Conservation (phyloP, 1,284 basidiomycete genomes). For the Ganoderma resinaceum region DNA sequence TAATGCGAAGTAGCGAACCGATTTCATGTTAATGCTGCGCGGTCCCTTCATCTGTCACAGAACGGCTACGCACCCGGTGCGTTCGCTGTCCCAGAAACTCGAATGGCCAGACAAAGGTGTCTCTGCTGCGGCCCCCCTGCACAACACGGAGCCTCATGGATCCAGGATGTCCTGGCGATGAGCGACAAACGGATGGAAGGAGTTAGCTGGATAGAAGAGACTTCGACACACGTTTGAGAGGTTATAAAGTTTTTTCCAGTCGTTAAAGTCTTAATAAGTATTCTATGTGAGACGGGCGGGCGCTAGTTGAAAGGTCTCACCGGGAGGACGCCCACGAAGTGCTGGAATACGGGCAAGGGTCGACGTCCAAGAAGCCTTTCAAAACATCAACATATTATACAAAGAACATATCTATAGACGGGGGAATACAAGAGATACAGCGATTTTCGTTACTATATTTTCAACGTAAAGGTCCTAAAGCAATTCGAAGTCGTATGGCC, state of each 20-base stretch:
- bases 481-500: background rate
- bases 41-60: background rate
- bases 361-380: background rate
- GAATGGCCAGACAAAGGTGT: background rate
- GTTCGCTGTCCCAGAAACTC: background rate
- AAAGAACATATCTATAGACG: background rate
- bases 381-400: background rate
- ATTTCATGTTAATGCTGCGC: background rate
- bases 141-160: too few species aligned
- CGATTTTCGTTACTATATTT: background rate
- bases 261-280: too few species aligned
- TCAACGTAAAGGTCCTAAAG: background rate
- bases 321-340: background rate
- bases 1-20: background rate
- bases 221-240: background rate
- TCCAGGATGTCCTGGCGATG: too few species aligned
- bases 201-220: background rate
- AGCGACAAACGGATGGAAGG: too few species aligned
- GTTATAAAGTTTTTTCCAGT: background rate
- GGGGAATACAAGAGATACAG: background rate
- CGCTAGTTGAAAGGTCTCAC: background rate
- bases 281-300: background rate
- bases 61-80: background rate
- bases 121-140: background rate
- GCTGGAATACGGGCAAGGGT: background rate